Base-by-base conservation (phyloP, 495 filamentous ascomycete genomes). In the Haplographium delicatum region DNA sequence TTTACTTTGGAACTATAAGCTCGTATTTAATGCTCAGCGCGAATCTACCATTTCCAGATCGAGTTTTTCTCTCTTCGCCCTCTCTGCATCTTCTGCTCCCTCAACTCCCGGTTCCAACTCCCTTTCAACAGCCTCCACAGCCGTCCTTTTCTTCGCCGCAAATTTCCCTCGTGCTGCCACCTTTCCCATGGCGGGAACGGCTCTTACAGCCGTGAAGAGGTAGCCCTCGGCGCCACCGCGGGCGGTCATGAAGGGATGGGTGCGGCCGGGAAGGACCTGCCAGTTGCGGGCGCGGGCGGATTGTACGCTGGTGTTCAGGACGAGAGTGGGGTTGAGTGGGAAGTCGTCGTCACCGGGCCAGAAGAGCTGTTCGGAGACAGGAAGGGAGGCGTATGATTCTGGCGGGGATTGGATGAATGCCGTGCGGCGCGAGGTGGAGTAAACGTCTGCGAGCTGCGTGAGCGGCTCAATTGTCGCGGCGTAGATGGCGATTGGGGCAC, bases 231-330 rank as follows among this genome's bases (percentile, higher is more conserved):
- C 81, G 0, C 93, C 91, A 23, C 93, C 93, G 18, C 80, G 76
- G 41, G 80, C 77, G 35, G 86, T 93, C 93, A 98, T 98, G 28
- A 91, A 59, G 15, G 93, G 93, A 68, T 98, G 93, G 47, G 93
- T 96, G 40, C 93, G 72, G 3, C 90, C 89, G 0, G 93, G 94
- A 24, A 97, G 68, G 1, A 95, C 90, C 71, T 98, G 93, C 85
- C 86, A 97, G 24, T 74, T 71, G 43, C 86, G 76, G 15, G 82
- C 80, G 10, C 86, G 74, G 10, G 80, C 81, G 6, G 81, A 89
- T 62, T 97, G 89, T 42, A 98, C 71, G 28, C 78, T 82, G 8
- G 89, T 82, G 1, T 83, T 85, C 9, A 97, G 74, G 13, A 98
- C 54, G 20, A 93, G 65, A 8, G 87, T 85, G 5, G 93, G 93